Conservation (phyloP, 2,329 filamentous ascomycete species). For the Colletotrichum simmondsii region DNA sequence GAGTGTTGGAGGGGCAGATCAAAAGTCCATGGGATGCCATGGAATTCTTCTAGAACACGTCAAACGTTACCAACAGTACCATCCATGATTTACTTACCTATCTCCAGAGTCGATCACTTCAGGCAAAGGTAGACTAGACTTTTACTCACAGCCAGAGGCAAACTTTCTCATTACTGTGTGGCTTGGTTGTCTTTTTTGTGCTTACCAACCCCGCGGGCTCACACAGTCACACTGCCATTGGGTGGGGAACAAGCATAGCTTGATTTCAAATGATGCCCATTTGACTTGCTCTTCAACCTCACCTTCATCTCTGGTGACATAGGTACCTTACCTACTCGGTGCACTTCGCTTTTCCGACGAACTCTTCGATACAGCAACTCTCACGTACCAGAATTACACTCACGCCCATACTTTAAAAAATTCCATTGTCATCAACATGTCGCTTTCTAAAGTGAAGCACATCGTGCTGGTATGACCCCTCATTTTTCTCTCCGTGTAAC, state of each 20-base stretch:
- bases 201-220: constrained; percentile 24
- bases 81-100: no score
- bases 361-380: not conserved
- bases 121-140: no score
- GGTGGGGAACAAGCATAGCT: constrained; percentile 21
- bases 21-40: not conserved
- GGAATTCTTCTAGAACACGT: constrained; percentile 20
- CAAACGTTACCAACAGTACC: not conserved
- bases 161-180: not conserved
- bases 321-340: not conserved
- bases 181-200: not conserved
- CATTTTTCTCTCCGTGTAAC: not conserved
- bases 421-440: constrained; percentile 57
- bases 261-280: constrained; percentile 25
- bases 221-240: not conserved
- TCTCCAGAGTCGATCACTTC: no score
- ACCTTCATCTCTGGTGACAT: not conserved
- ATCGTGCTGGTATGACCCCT: constrained; percentile 73
- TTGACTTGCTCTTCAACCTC: constrained; percentile 14
- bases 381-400: no score
- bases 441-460: constrained; percentile 77
- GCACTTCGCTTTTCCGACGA: not conserved
- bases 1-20: not conserved
- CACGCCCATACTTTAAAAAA: not conserved
- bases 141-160: not conserved